Evolutionary conservation across 2,329 filamentous ascomycete species (phyloP).

Genomic region (Daldinia sp.): DNA sequence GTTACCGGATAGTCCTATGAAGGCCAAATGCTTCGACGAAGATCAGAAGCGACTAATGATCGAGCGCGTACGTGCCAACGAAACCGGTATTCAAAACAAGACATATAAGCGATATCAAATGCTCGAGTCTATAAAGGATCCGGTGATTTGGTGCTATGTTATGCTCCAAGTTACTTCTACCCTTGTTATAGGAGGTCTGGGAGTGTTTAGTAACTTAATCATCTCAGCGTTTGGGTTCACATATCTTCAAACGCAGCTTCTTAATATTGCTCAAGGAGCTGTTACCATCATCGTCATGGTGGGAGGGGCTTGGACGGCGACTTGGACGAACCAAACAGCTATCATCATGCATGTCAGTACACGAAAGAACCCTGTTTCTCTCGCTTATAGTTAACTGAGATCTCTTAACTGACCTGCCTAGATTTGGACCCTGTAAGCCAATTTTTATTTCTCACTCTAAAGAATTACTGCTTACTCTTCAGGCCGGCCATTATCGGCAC

Average conservation of each 20-base stretch:
- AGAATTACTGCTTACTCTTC: not conserved
- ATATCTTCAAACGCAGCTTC: slow-evolving; percentile 54
- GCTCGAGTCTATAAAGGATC: slow-evolving; percentile 53
- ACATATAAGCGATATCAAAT: slow-evolving; percentile 52
- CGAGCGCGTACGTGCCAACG: slow-evolving; percentile 53
- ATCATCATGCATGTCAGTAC: slow-evolving; percentile 39
- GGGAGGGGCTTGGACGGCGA: slow-evolving; percentile 52
- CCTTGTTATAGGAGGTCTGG: slow-evolving; percentile 53
- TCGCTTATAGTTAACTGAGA: too few relatives aligned
- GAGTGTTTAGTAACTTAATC: slow-evolving; percentile 57
- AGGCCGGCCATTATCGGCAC: slow-evolving; percentile 57
- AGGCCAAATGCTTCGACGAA: slow-evolving; percentile 61
- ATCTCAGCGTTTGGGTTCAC: slow-evolving; percentile 56
- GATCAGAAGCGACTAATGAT: slow-evolving; percentile 54
- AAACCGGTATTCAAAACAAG: slow-evolving; percentile 53
- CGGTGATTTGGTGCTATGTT: slow-evolving; percentile 50
- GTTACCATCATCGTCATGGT: slow-evolving; percentile 56
- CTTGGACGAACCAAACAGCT: slow-evolving; percentile 44
- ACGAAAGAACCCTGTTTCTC: too few relatives aligned
- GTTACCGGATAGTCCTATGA: slow-evolving; percentile 63
- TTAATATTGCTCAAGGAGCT: slow-evolving; percentile 58
- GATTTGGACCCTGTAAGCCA: slow-evolving; percentile 2
- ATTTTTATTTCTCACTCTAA: not conserved
- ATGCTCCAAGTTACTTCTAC: slow-evolving; percentile 46
- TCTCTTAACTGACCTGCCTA: not conserved